Base-by-base conservation (phyloP, 2,329 filamentous ascomycete species). In the Sporothrix schenckii region DNA sequence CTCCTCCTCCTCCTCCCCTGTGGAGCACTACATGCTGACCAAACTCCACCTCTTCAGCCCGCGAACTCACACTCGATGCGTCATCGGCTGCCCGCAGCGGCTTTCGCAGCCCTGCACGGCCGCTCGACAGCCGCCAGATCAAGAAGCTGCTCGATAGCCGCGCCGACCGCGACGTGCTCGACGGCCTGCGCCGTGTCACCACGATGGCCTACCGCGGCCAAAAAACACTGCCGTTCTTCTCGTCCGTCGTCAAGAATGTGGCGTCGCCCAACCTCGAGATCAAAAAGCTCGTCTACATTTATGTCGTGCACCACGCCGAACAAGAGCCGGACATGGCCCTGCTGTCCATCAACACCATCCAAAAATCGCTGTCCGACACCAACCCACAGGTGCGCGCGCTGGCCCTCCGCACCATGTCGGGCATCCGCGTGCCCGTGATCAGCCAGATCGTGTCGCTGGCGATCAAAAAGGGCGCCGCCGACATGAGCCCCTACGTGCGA, bases 281-380 rank as follows among this genome's bases (percentile, higher is more conserved):
- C 80, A 96, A 97, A 82, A 98, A 98, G 80, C 89, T 99, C 70
- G 95, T 99, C 73, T 99, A 99, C 84, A 97, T 97, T 79, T 99
- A 97, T 81, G 89, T 99, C 73, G 91, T 98, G 72, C 92, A 96
- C 79, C 94, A 99, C 85, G 95, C 95, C 79, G 95, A 98, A 79
- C 89, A 93, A 74, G 95, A 98, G 77, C 95, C 94, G 71, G 95
- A 99, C 80, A 91, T 97, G 60, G 94, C 95, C 24, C 87, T 99
- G 50, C 87, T 99, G 58, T 97, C 94, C 71, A 97, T 99, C 86
- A 99, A 99, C 81, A 97, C 95, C 7, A 98, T 99, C 76, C 95
- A 99, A 78, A 98, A 97, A 81, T 97, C 94, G 11, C 87, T 99
- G 71, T 97, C 93, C 30, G 95, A 99, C 80, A 85, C 90, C 71